A percentile compares a stretch with the other conserved stretches of the same genome.
Evolutionary conservation across 768 basidiomycete genomes (phyloP).

Genomic region (Russula sp.): DNA sequence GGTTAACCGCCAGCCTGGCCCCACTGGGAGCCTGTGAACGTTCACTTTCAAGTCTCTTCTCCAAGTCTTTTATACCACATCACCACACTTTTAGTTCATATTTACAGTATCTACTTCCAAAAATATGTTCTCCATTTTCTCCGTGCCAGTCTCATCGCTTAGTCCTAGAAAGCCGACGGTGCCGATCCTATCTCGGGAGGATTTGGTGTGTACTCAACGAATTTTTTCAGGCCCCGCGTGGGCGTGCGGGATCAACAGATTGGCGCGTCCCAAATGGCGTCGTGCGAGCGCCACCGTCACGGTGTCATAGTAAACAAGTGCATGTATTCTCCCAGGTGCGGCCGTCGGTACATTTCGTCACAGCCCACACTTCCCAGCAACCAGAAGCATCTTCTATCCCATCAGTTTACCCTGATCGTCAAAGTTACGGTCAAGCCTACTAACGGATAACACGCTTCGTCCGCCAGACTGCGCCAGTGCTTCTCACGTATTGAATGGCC

Average conservation of each 20-base stretch:
- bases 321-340: neutral
- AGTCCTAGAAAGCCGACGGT: too few relatives aligned
- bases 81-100: neutral
- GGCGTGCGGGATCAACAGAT: neutral
- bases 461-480: conserved; percentile 1
- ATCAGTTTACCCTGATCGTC: neutral
- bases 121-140: neutral
- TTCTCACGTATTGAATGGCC: neutral
- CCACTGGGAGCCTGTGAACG: neutral
- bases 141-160: neutral
- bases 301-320: too few relatives aligned
- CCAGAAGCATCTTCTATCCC: neutral
- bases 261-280: conserved; percentile 1
- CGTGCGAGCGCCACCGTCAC: neutral
- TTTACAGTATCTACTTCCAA: neutral
- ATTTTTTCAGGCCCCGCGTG: neutral
- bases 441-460: neutral
- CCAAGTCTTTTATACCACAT: neutral
- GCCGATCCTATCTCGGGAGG: neutral
- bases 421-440: too few relatives aligned
- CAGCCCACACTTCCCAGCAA: neutral
- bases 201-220: neutral
- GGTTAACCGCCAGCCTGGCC: too few relatives aligned
- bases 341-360: conserved; percentile 1
- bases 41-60: neutral